Evolutionary conservation across 805 yeast genomes (phyloP).

Genomic region (Jamesozyma jinghongensis): DNA sequence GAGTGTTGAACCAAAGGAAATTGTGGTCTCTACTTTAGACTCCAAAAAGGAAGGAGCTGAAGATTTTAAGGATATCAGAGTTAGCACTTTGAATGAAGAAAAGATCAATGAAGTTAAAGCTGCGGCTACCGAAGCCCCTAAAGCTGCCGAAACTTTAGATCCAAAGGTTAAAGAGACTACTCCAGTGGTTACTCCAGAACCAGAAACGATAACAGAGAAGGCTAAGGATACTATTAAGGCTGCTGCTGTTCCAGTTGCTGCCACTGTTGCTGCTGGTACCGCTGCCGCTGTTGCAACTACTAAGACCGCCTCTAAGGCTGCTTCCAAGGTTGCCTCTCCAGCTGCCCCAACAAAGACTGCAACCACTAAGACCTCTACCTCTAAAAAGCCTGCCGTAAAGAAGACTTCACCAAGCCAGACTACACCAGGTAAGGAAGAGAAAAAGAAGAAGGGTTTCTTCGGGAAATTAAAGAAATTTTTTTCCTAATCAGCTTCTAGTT

Average conservation of each 20-base stretch:
- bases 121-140: constrained; percentile 1
- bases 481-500: too few relatives aligned
- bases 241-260: not conserved
- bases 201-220: constrained; percentile 1
- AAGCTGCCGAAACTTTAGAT: not conserved
- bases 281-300: constrained; percentile 1
- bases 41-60: not conserved
- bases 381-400: not conserved
- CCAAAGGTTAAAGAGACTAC: constrained; percentile 3
- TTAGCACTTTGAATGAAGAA: not conserved
- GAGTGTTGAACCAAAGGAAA: not conserved
- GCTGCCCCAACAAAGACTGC: constrained; percentile 4
- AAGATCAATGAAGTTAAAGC: constrained; percentile 1
- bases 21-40: not conserved
- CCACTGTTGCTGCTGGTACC: constrained; percentile 1
- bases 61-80: not conserved
- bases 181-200: constrained; percentile 1
- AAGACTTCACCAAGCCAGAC: not conserved
- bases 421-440: constrained; percentile 8
- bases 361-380: constrained; percentile 2
- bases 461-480: constrained; percentile 18
- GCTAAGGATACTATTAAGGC: not conserved
- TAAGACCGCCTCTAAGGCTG: not conserved
- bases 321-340: not conserved
- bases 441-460: constrained; percentile 18